Percentiles rank a stretch among this genome's conserved stretches.
Evolutionary conservation across 2,329 filamentous ascomycete genomes (phyloP).

Genomic region (Teratosphaeria epicoccoides): DNA sequence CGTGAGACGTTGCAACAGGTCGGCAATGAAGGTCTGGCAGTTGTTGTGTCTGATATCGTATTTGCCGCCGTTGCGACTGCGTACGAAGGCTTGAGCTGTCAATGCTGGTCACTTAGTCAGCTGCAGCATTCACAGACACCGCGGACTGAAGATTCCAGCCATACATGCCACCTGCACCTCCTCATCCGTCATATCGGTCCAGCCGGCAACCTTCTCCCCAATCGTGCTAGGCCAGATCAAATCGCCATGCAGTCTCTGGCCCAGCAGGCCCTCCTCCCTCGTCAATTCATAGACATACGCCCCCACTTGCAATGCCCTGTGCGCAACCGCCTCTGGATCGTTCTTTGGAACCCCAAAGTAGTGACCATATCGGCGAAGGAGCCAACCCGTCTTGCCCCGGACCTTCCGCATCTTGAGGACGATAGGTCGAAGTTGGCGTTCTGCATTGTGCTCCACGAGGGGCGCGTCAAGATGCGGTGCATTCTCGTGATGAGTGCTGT

Average conservation of each 20-base stretch:
- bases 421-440: background rate
- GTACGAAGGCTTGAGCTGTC: background rate
- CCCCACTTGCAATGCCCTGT: background rate
- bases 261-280: background rate
- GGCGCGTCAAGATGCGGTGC: background rate
- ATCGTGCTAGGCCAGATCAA: background rate
- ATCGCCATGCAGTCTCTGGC: background rate
- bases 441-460: background rate
- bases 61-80: background rate
- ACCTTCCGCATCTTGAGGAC: constrained; percentile 1
- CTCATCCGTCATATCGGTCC: background rate
- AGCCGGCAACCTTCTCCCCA: background rate
- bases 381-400: constrained; percentile 1
- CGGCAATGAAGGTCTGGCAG: background rate
- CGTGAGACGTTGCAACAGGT: background rate
- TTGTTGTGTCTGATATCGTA: constrained; percentile 1
- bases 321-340: background rate
- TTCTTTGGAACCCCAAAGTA: background rate
- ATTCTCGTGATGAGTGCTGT: background rate
- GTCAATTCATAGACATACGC: background rate
- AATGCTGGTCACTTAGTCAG: background rate
- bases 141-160: background rate
- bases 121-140: background rate
- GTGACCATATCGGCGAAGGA: background rate
- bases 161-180: constrained; percentile 1